Base-by-base conservation (phyloP, 306 rosid species). In the Oxytropis ochrocephala region DNA sequence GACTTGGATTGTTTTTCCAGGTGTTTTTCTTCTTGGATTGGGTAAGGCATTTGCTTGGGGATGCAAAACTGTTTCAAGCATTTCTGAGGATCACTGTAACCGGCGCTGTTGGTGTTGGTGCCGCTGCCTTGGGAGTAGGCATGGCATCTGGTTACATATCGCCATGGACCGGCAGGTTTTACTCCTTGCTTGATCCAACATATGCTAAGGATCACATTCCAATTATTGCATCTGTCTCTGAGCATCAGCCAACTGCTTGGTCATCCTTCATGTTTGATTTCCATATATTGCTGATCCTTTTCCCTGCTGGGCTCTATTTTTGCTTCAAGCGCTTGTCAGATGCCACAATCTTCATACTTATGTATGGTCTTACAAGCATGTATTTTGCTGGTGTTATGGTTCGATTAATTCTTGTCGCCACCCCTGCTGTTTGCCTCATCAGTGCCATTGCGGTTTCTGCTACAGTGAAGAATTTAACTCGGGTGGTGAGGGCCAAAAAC, bases 281-380 rank as follows among this genome's bases (percentile, higher is more conserved):
- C 82, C 99, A 95, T 77, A 87, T 95, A 78, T 78, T 95, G 75
- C 81, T 95, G 72, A 83, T 95, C 78, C 91, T 95, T 77, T 95
- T 95, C 87, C 99, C 99, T 18, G 97, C 99, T 2, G 99, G 99
- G 69, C 97, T 95, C 75, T 95, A 95, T 48, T 95, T 95, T 68
- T 95, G 99, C 85, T 95, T 95, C 96, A 95, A 95, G 88, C 86
- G 99, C 57, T 76, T 95, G 80, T 83, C 99, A 10, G 99, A 95
- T 83, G 99, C 99, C 57, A 95, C 99, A 11, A 95, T 95, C 55
- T 95, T 95, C 77, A 80, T 95, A 7, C 95, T 95, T 72, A 84
- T 95, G 96, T 95, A 95, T 82, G 99, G 99, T 48, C 97, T 95
- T 53, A 95, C 99, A 29, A 94, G 99, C 92, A 94, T 94, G 99